These are phyloP conservation scores for Nakazawaea molendinolei DNA, from an alignment of 805 yeast species.

Conservation along the genomic window DNA sequence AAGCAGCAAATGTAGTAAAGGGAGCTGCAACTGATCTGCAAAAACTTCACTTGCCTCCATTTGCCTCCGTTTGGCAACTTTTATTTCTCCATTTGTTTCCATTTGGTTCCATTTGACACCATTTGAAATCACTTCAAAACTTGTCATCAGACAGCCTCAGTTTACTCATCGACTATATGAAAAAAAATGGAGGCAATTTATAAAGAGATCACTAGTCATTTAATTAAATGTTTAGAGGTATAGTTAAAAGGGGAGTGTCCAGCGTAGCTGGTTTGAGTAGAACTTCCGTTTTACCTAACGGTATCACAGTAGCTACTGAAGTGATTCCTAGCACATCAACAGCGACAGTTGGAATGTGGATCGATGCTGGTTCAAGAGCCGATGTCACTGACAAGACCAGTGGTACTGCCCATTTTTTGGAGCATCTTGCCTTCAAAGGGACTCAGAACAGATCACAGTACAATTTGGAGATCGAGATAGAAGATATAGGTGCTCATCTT, in stretches of 20 bases:
- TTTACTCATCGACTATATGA: too few species aligned
- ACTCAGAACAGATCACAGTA: conserved; percentile 76
- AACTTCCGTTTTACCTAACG: conserved; percentile 79
- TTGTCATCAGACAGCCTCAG: too few species aligned
- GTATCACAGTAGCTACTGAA: conserved; percentile 92
- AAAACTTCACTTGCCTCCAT: too few species aligned
- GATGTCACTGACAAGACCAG: conserved; percentile 72
- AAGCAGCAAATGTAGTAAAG: too few species aligned
- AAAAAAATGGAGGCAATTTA: too few species aligned
- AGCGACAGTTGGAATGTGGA: conserved; percentile 98
- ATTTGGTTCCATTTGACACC: too few species aligned
- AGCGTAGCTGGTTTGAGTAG: conserved; percentile 38
- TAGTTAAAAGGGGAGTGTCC: neutral
- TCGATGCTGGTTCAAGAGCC: conserved; percentile 97
- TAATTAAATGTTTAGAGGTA: neutral
- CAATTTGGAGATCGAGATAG: conserved; percentile 85
- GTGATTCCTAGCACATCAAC: conserved; percentile 79
- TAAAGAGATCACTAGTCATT: too few species aligned
- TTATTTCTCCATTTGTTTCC: too few species aligned
- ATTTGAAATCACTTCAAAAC: too few species aligned
- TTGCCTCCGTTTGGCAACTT: too few species aligned
- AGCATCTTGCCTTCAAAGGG: conserved; percentile 96
- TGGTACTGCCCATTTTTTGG: conserved; percentile 97
- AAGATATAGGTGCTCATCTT: conserved; percentile 92
- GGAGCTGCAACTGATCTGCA: too few species aligned